Evolutionary conservation across 495 filamentous ascomycete genomes (phyloP).

Genomic region (Penicillium nucicola): DNA sequence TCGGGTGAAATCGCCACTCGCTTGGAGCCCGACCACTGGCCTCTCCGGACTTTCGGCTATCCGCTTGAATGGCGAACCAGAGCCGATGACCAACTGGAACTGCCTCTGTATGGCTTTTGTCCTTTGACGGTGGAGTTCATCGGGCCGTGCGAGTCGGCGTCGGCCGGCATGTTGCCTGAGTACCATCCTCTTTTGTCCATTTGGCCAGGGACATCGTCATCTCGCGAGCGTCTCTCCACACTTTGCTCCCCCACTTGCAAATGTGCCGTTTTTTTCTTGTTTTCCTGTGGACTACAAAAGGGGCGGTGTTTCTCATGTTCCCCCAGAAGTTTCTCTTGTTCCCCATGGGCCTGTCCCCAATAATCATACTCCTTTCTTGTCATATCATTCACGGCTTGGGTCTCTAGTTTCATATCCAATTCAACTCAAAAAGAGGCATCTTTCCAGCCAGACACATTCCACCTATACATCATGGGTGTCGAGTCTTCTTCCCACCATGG

Average conservation of each 20-base stretch:
- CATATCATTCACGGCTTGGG: background rate
- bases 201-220: slow-evolving; percentile 7
- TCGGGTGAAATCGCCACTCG: slow-evolving; percentile 11
- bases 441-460: background rate
- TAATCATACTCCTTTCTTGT: background rate
- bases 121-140: slow-evolving; percentile 8
- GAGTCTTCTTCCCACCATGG: slow-evolving; percentile 35
- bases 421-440: background rate
- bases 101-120: slow-evolving; percentile 16
- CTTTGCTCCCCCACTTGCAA: slow-evolving; percentile 17
- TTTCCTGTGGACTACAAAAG: slow-evolving; percentile 20
- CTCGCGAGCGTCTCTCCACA: slow-evolving; percentile 18
- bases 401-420: background rate
- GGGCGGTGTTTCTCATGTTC: slow-evolving; percentile 9
- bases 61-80: slow-evolving; percentile 22
- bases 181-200: slow-evolving; percentile 1
- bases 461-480: slow-evolving; percentile 27
- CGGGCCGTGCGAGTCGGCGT: slow-evolving; percentile 15
- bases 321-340: slow-evolving; percentile 5
- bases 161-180: slow-evolving; percentile 12
- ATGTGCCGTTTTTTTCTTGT: slow-evolving; percentile 1
- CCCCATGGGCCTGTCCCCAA: slow-evolving; percentile 13
- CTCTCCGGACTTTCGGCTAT: slow-evolving; percentile 13
- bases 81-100: slow-evolving; percentile 16
- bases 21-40: slow-evolving; percentile 5